phyloP scores from a whole-genome alignment of 2,329 filamentous ascomycete genomes.

The Metarhizium humberi region DNA sequence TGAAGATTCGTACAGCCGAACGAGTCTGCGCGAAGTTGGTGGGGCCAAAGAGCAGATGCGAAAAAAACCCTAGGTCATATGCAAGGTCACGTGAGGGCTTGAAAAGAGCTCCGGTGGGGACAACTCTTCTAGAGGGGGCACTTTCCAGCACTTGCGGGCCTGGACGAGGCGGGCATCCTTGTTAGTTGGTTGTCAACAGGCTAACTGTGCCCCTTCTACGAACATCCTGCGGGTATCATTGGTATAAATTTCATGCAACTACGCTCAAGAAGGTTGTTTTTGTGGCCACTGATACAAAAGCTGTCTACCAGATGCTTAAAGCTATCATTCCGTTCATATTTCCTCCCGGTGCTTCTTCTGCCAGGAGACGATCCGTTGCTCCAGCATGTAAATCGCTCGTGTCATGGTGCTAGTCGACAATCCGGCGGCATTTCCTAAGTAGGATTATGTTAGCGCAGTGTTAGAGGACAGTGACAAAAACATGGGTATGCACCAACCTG shows the following conservation, averaged over 20 bases:
- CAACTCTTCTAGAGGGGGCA: neutral
- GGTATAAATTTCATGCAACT: neutral
- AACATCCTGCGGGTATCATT: neutral
- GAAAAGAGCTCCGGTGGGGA: neutral
- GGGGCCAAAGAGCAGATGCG: constrained; percentile 26
- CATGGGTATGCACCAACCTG: constrained; percentile 17
- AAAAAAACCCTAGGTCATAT: constrained; percentile 28
- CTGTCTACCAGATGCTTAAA: neutral
- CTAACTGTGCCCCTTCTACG: neutral
- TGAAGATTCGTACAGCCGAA: constrained; percentile 22
- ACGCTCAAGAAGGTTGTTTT: neutral
- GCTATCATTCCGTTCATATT: neutral
- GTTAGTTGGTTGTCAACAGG: too few relatives aligned
- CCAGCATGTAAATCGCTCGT: constrained; percentile 28
- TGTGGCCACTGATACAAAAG: neutral
- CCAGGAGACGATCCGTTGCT: constrained; percentile 25
- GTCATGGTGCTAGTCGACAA: constrained; percentile 23
- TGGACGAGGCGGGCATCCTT: too few relatives aligned
- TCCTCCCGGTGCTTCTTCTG: constrained; percentile 13
- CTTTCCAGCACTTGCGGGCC: too few relatives aligned
- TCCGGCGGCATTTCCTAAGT: constrained; percentile 20
- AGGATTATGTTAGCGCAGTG: constrained; percentile 1
- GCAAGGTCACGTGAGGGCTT: constrained; percentile 18
- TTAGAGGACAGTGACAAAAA: neutral
- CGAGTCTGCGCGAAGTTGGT: constrained; percentile 34